Evolutionary conservation across 2,329 filamentous ascomycete genomes (phyloP).

Genomic region (Metarhizium guizhouense): DNA sequence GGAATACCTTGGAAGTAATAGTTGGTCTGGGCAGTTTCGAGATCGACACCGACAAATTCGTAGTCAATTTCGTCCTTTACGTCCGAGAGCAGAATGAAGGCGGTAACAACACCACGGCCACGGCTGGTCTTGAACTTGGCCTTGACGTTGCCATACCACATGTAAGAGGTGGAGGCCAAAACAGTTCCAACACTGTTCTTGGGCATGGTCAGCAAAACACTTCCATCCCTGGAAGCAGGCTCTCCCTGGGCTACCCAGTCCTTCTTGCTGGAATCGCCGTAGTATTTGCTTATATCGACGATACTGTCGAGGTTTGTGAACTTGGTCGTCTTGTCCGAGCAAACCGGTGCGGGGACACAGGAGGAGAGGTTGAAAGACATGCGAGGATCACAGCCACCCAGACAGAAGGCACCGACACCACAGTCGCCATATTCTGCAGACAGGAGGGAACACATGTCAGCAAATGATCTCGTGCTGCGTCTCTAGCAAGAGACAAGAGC

Average conservation of each 20-base stretch:
- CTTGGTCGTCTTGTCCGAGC: slow-evolving; percentile 63
- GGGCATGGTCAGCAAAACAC: slow-evolving; percentile 82
- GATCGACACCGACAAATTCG: slow-evolving; percentile 80
- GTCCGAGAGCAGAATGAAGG: slow-evolving; percentile 91
- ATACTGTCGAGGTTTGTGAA: slow-evolving; percentile 65
- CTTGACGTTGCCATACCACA: slow-evolving; percentile 95
- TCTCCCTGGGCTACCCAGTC: slow-evolving; percentile 88
- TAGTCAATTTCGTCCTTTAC: slow-evolving; percentile 98
- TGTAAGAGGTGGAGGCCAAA: slow-evolving; percentile 72
- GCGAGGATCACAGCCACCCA: slow-evolving; percentile 87
- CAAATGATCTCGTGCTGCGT: neutral
- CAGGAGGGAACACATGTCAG: slow-evolving; percentile 9
- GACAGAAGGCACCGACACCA: slow-evolving; percentile 87
- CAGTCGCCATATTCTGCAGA: slow-evolving; percentile 78
- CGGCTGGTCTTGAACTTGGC: slow-evolving; percentile 77
- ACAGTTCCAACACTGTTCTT: slow-evolving; percentile 79
- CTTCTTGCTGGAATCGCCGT: slow-evolving; percentile 68
- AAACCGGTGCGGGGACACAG: slow-evolving; percentile 77
- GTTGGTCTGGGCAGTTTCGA: slow-evolving; percentile 78
- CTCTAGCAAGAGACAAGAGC: neutral
- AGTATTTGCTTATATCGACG: slow-evolving; percentile 66
- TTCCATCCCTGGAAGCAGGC: slow-evolving; percentile 57
- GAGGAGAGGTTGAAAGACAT: slow-evolving; percentile 76
- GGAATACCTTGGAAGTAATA: slow-evolving; percentile 94
- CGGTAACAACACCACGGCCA: slow-evolving; percentile 85